Evolutionary conservation across 768 basidiomycete genomes (phyloP), one percentile per base, ranked within the genome.

Genomic region (Leccinum ochraceum): DNA sequence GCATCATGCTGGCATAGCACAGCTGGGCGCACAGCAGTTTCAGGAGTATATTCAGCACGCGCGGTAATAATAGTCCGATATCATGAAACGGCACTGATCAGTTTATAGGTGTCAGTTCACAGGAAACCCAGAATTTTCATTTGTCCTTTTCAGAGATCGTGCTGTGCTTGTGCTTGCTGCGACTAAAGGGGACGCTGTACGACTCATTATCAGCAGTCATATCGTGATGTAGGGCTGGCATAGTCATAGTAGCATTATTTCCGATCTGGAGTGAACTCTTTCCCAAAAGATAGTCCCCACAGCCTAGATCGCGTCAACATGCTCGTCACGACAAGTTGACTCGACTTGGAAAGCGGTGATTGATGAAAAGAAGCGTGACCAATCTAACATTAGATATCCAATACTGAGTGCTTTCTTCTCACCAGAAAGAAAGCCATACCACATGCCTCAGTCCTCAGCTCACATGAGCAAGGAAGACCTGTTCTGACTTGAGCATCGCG

Each of bases 381-480:
- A 5, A 66, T 58, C 66, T 67, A 17, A 46, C 20, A 14, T 50
- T 51, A n/a, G 13, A 24, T 3, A 9, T 24, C 37, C 22, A 50
- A 20, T 5, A 34, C 9, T n/a, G 50, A 5, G 14, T 13, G 20
- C 4, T 24, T 36, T 17, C 13, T n/a, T 42, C 13, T 22, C 11
- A 17, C 26, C 13, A 10, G 17, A 46, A 20, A 17, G 36, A 9
- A 53, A 13, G 10, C 9, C 63, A 3, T 49, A 66, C 61, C 24
- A 64, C 67, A 20, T 59, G 26, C 30, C n/a, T n/a, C n/a, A n/a
- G n/a, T n/a, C 48, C 60, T 61, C 67, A 68, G 34, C 44, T 36
- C 57, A 39, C 39, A 66, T 54, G 17, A 66, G 13, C 20, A 61
- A 42, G 39, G 48, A 22, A 36, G 2, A 24, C 3, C 0, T 30